Conservation (phyloP, 108 stramenopile species). For the Stephanodiscus triporus region DNA sequence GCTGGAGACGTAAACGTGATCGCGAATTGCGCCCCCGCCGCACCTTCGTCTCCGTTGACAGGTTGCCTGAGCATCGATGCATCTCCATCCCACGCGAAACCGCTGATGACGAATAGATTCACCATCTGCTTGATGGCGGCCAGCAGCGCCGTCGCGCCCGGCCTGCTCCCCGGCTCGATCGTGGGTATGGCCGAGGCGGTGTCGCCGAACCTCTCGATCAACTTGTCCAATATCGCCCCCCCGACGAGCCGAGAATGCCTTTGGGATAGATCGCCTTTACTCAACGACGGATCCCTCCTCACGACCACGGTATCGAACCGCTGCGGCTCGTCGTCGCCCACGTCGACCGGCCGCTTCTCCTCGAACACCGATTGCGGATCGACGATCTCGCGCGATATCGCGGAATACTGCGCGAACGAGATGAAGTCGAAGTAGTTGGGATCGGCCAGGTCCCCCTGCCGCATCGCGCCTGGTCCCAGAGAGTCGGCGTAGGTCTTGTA, state of each 20-base stretch:
- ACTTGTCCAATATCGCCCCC: conserved; percentile 56
- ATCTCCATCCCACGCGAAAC: conserved; percentile 74
- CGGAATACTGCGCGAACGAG: conserved; percentile 82
- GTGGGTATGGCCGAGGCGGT: conserved; percentile 62
- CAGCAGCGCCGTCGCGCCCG: conserved; percentile 40
- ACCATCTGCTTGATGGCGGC: conserved; percentile 65
- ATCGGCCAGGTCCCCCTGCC: conserved; percentile 83
- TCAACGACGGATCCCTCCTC: conserved; percentile 64
- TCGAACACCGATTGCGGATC: conserved; percentile 72
- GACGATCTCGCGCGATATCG: conserved; percentile 70
- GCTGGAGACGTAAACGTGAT: conserved; percentile 68
- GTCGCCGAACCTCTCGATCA: conserved; percentile 67
- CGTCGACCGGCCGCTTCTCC: conserved; percentile 73
- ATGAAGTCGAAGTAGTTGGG: conserved; percentile 93
- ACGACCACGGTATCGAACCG: conserved; percentile 67
- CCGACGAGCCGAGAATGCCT: conserved; percentile 67
- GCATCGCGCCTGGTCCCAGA: conserved; percentile 65
- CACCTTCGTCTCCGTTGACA: background rate
- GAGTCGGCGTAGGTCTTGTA: conserved; percentile 67
- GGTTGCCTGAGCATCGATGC: conserved; percentile 35
- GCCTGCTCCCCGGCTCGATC: conserved; percentile 55
- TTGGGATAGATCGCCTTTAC: conserved; percentile 48
- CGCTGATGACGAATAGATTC: conserved; percentile 74
- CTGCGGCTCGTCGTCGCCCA: conserved; percentile 54
- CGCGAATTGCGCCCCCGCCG: conserved; percentile 49